Percentiles rank a stretch among this genome's conserved stretches.
Conservation (phyloP, 2,329 filamentous ascomycete genomes). For the Rugonectria rugulosa region DNA sequence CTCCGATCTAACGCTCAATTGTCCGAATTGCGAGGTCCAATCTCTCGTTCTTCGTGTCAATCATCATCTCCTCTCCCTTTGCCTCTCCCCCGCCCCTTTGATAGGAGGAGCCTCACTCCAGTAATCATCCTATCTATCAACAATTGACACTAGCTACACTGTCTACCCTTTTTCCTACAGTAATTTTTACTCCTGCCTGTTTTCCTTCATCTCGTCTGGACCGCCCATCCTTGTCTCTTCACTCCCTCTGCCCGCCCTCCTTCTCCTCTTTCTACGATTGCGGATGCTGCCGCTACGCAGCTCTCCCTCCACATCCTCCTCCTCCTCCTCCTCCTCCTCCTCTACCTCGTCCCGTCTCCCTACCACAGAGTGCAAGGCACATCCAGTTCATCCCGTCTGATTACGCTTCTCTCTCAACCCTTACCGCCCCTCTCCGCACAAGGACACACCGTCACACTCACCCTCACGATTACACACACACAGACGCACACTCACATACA, state of each 20-base stretch:
- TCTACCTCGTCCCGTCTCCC: conserved; percentile 1
- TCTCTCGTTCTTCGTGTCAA: conserved; percentile 1
- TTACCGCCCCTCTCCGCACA: background rate
- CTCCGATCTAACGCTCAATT: background rate
- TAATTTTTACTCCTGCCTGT: background rate
- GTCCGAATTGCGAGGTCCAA: background rate
- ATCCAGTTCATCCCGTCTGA: background rate
- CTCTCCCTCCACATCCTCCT: conserved; percentile 2
- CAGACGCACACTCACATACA: conserved; percentile 15
- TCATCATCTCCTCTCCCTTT: background rate
- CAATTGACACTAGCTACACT: conserved; percentile 14
- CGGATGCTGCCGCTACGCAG: background rate
- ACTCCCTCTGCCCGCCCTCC: background rate
- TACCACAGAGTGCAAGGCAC: too few relatives aligned
- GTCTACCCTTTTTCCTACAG: conserved; percentile 2
- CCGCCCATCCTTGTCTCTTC: background rate
- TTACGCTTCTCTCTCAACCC: too few relatives aligned
- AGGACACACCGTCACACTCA: conserved; percentile 1
- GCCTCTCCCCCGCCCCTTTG: background rate
- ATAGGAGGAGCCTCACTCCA: conserved; percentile 4
- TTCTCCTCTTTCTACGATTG: background rate
- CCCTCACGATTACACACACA: conserved; percentile 5
- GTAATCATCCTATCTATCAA: background rate
- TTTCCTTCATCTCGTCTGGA: background rate
- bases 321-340: background rate